These are phyloP conservation scores for Brasilioporus rufonigricans DNA, from an alignment of 768 basidiomycete genomes.

Conservation along the genomic window DNA sequence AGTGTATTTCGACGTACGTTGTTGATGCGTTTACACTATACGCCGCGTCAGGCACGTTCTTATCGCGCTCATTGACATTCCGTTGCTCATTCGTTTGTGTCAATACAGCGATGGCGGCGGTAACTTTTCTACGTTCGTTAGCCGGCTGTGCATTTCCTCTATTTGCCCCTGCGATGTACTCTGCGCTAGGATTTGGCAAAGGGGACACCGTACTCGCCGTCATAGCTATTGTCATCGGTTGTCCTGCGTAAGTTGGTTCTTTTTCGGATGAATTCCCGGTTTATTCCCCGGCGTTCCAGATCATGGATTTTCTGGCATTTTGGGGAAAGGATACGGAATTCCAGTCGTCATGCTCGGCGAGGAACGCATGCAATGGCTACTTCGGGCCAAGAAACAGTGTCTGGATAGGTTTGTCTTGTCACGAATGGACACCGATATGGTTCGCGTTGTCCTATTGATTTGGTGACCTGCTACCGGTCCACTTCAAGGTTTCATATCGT, in stretches of 20 bases:
- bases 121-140: slow-evolving; percentile 58
- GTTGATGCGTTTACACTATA: slow-evolving; percentile 66
- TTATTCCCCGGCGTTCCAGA: slow-evolving; percentile 38
- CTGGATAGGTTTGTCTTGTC: too few species aligned
- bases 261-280: slow-evolving; percentile 1
- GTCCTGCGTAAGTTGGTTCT: slow-evolving; percentile 41
- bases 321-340: slow-evolving; percentile 48
- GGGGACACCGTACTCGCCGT: slow-evolving; percentile 65
- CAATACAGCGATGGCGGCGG: slow-evolving; percentile 58
- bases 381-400: neutral
- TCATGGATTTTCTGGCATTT: slow-evolving; percentile 44
- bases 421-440: too few species aligned
- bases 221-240: slow-evolving; percentile 56
- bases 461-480: too few species aligned
- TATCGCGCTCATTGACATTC: neutral
- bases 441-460: too few species aligned
- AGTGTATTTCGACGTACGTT: slow-evolving; percentile 63
- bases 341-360: slow-evolving; percentile 41
- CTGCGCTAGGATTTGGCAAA: slow-evolving; percentile 64
- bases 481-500: too few species aligned
- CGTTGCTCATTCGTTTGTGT: neutral
- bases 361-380: neutral
- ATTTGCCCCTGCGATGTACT: slow-evolving; percentile 72
- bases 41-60: slow-evolving; percentile 58
- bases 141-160: slow-evolving; percentile 76